phyloP scores from a whole-genome alignment of 1,284 basidiomycete genomes.

The Ustilago xerochloae region DNA sequence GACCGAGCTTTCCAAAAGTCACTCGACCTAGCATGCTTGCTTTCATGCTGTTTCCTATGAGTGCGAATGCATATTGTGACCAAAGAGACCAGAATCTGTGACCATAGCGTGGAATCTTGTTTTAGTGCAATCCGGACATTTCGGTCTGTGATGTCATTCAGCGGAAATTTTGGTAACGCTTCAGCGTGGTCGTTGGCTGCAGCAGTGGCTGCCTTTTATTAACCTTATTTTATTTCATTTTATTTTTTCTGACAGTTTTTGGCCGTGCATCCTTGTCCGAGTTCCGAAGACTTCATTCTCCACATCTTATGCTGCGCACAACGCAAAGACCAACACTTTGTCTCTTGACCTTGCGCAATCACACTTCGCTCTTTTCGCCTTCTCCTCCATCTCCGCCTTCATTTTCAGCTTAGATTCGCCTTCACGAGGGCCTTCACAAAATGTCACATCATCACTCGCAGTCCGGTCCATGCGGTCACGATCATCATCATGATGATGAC shows the following conservation, averaged over 20 bases:
- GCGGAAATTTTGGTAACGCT: too few species aligned
- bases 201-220: too few species aligned
- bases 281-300: not conserved
- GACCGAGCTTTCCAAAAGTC: too few species aligned
- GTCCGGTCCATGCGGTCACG: slow-evolving; percentile 42
- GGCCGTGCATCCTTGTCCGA: not conserved
- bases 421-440: not conserved
- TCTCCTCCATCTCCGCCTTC: not conserved
- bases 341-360: not conserved
- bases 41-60: too few species aligned
- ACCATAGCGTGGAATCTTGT: too few species aligned
- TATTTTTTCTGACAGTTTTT: not conserved
- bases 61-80: too few species aligned
- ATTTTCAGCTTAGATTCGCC: too few species aligned
- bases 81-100: too few species aligned
- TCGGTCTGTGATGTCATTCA: too few species aligned
- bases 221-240: not conserved
- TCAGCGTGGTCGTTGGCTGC: too few species aligned
- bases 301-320: not conserved
- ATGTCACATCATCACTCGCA: slow-evolving; percentile 59
- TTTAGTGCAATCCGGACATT: too few species aligned
- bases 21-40: too few species aligned
- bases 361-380: not conserved
- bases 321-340: not conserved
- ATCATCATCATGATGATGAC: slow-evolving; percentile 58